These are phyloP conservation scores for Colletotrichum sp. DNA, from an alignment of 2,329 filamentous ascomycete genomes.

Conservation along the genomic window DNA sequence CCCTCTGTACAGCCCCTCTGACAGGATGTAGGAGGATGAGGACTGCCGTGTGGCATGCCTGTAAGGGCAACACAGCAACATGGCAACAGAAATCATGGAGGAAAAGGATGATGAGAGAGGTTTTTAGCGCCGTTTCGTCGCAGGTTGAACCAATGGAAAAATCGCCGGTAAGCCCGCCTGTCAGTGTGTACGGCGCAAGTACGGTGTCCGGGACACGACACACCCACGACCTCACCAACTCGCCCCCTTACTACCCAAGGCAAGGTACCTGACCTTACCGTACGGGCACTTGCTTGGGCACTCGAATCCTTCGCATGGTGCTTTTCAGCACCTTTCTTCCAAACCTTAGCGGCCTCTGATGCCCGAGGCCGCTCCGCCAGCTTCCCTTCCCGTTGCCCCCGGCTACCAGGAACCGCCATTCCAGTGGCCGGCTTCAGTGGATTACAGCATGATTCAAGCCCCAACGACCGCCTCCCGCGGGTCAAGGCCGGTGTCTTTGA, in stretches of 20 bases:
- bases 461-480: neutral
- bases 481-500: neutral
- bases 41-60: neutral
- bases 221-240: neutral
- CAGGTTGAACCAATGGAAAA: conserved; percentile 4
- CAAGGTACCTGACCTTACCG: neutral
- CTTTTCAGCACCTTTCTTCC: neutral
- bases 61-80: neutral
- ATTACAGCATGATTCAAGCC: neutral
- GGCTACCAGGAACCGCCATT: neutral
- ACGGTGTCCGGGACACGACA: neutral
- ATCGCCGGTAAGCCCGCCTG: neutral
- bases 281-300: neutral
- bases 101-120: neutral
- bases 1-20: neutral
- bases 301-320: neutral
- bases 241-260: neutral
- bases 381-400: neutral
- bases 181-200: neutral
- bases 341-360: neutral
- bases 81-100: neutral
- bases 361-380: neutral
- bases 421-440: neutral
- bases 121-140: neutral
- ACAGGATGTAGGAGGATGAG: neutral